Percentiles rank a stretch among this genome's conserved stretches.
These are phyloP conservation scores for Rhododendron williamsianum DNA, from an alignment of 148 eudicot genomes.

Conservation along the genomic window DNA sequence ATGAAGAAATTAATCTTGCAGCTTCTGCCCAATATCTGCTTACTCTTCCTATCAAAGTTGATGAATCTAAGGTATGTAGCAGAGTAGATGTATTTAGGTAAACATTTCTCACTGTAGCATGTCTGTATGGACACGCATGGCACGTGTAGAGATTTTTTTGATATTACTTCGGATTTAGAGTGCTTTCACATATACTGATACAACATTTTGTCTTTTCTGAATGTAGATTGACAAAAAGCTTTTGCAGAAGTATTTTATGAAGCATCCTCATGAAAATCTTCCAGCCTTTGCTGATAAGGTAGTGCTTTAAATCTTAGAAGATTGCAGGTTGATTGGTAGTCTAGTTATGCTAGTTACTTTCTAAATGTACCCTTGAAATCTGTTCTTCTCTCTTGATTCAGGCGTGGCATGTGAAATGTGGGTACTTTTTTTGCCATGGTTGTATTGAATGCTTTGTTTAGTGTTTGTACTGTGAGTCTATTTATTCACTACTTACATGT, in stretches of 20 bases:
- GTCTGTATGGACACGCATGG: neutral
- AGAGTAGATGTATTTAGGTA: neutral
- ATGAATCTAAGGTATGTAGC: slow-evolving; percentile 70
- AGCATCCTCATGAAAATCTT: slow-evolving; percentile 11
- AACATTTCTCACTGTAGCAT: neutral
- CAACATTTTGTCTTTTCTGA: slow-evolving; percentile 5
- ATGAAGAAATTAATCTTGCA: slow-evolving; percentile 84
- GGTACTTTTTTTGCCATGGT: neutral
- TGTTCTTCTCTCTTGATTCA: neutral
- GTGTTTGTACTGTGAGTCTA: neutral
- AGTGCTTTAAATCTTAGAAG: neutral
- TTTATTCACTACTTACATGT: neutral
- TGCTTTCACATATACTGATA: neutral
- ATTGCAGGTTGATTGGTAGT: neutral
- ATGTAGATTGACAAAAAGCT: slow-evolving; percentile 71
- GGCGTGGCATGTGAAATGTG: neutral
- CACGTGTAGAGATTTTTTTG: neutral
- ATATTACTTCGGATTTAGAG: neutral
- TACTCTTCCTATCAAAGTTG: slow-evolving; percentile 85
- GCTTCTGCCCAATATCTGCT: slow-evolving; percentile 78
- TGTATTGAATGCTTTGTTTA: neutral
- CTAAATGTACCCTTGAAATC: neutral
- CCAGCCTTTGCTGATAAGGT: neutral
- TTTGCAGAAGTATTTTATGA: slow-evolving; percentile 58
- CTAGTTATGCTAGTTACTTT: neutral